Base-by-base conservation (phyloP, 345 rosid genomes). In the Hevea brasiliensis region DNA sequence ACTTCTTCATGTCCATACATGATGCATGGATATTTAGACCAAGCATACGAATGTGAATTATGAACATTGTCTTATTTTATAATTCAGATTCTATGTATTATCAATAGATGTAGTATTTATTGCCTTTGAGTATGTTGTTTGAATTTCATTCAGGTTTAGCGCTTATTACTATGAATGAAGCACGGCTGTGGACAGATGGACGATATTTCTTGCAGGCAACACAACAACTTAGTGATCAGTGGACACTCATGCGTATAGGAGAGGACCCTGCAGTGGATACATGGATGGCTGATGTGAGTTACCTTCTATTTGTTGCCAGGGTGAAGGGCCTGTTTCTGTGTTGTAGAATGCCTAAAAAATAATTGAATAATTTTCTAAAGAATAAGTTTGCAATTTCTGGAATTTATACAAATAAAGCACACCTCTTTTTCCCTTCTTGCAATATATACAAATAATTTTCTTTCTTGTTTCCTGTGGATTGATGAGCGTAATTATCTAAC, bases 241-340 rank as follows among this genome's bases (percentile, higher is more conserved):
- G 99, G 98, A 84, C 77, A 53, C 87, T 95, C 15, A 95, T 95
- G 99, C 96, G 99, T 40, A 83, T 91, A 41, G 96, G 93, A 74
- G 99, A 92, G 85, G 99, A 91, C 70, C 94, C 94, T 72, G 71
- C 88, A 61, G 83, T 92, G 14, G 97, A 92, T 58, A 72, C 77
- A 50, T 92, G 99, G 99, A 87, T 91, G 87, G 82, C 87, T 55
- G 91, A 91, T 61, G 99, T 92, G 76, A 86, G 92, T 80, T 40
- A 53, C 37, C 42, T 14, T 65, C 20, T 57, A 3, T 59, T 59
- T 27, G 18, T 53, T 27, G 50, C 56, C 18, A 44, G 67, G 8
- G 20, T 6, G 35, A 65, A 65, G 27, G 15, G 35, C 10, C n/a
- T 17, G 0, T 32, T 18, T n/a, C 8, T 62, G 14, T 8, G 47